These are phyloP conservation scores for Psilocybe azurescens DNA, from an alignment of 768 basidiomycete species.

Conservation along the genomic window DNA sequence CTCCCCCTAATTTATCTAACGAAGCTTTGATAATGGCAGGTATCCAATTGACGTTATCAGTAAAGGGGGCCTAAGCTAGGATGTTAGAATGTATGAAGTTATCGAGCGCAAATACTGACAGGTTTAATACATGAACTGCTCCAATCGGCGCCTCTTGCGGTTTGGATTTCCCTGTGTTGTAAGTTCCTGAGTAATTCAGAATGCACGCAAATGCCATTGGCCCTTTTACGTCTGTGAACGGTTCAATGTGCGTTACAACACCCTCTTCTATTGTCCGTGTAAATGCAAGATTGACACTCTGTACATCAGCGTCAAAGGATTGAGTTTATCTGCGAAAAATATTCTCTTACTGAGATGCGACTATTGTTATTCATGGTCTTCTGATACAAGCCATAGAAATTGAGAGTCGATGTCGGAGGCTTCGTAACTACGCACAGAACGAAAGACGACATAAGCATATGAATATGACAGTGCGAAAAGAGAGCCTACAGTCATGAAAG, in stretches of 20 bases:
- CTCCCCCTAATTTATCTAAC: slow-evolving; percentile 46
- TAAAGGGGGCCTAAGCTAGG: slow-evolving; percentile 51
- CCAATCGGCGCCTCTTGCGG: slow-evolving; percentile 51
- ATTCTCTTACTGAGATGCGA: background rate
- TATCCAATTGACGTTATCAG: slow-evolving; percentile 57
- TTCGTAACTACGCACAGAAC: slow-evolving; percentile 32
- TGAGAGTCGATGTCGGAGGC: slow-evolving; percentile 44
- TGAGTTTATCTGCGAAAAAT: background rate
- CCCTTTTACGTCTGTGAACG: slow-evolving; percentile 38
- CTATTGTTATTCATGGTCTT: background rate
- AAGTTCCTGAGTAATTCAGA: slow-evolving; percentile 49
- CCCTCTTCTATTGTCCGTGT: slow-evolving; percentile 48
- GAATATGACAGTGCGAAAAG: background rate
- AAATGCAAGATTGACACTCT: slow-evolving; percentile 39
- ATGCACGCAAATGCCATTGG: slow-evolving; percentile 51
- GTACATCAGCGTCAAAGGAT: slow-evolving; percentile 7
- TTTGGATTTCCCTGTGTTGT: slow-evolving; percentile 32
- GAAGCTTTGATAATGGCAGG: slow-evolving; percentile 49
- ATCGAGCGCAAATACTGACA: slow-evolving; percentile 44
- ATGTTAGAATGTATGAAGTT: slow-evolving; percentile 7
- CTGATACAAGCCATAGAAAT: slow-evolving; percentile 35
- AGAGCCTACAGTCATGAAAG: slow-evolving; percentile 61
- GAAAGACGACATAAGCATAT: slow-evolving; percentile 1
- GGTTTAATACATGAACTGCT: slow-evolving; percentile 49
- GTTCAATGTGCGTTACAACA: slow-evolving; percentile 51